These are phyloP conservation scores for Cercospora nicotianae DNA, from an alignment of 2,329 filamentous ascomycete genomes.

Conservation along the genomic window DNA sequence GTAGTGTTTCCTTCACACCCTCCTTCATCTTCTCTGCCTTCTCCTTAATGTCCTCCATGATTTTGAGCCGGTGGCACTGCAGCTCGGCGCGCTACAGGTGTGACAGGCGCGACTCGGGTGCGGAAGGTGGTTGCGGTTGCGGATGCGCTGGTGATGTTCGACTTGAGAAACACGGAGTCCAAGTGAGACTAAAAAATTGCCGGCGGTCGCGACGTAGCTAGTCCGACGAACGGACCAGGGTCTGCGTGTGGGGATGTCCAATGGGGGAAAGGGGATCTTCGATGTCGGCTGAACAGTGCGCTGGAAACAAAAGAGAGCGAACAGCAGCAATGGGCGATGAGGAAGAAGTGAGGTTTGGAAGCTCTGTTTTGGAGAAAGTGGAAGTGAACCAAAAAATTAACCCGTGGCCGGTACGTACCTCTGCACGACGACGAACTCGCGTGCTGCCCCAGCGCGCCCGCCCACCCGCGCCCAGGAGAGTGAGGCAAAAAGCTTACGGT, in stretches of 20 bases:
- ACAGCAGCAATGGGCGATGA: not conserved
- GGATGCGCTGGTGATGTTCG: not conserved
- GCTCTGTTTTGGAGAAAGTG: not conserved
- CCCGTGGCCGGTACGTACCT: slow-evolving; percentile 1
- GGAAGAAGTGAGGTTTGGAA: not conserved
- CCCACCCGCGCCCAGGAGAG: not conserved
- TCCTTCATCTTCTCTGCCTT: slow-evolving; percentile 11
- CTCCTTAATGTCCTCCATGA: slow-evolving; percentile 39
- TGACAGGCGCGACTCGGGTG: slow-evolving; percentile 2
- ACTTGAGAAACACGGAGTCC: not conserved
- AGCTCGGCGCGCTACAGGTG: slow-evolving; percentile 23
- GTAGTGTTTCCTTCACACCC: slow-evolving; percentile 6
- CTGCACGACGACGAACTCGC: not conserved
- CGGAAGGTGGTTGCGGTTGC: not conserved
- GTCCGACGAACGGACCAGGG: slow-evolving; percentile 1
- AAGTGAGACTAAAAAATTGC: slow-evolving; percentile 1
- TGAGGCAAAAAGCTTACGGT: not conserved
- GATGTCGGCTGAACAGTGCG: not conserved
- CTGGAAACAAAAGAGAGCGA: not conserved
- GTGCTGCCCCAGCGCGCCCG: not conserved
- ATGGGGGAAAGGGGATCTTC: not conserved
- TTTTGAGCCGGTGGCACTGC: slow-evolving; percentile 35
- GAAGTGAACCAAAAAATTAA: not conserved
- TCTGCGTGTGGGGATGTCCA: not conserved
- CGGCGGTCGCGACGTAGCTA: slow-evolving; percentile 3